Conservation (phyloP, 2,329 filamentous ascomycete genomes). For the Xylaria sp. region DNA sequence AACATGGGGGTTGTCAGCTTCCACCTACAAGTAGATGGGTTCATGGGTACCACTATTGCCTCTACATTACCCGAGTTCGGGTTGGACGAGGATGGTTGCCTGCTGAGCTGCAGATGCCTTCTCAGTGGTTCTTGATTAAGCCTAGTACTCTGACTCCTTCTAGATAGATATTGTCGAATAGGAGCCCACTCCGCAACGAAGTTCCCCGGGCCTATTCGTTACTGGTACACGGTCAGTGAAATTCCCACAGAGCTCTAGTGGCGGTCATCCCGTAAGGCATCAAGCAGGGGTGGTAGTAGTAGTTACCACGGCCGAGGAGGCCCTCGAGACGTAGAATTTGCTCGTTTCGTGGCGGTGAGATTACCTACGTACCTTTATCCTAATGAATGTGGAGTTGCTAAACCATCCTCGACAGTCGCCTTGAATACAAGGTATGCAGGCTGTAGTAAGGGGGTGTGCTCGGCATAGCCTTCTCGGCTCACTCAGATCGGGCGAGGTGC, state of each 20-base stretch:
- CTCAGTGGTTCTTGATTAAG: not conserved
- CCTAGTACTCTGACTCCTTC: constrained; percentile 1
- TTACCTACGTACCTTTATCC: constrained; percentile 1
- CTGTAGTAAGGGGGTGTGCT: constrained; percentile 3
- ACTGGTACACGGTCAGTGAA: not conserved
- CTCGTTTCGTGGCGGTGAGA: constrained; percentile 25
- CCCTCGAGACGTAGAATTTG: constrained; percentile 17
- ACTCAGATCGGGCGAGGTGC: not conserved
- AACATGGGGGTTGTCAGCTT: constrained; percentile 19
- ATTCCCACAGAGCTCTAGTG: not conserved
- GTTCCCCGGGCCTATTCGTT: not conserved
- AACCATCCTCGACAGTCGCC: not conserved
- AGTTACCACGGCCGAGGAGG: constrained; percentile 9
- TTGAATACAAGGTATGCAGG: constrained; percentile 3
- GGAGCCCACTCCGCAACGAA: constrained; percentile 1
- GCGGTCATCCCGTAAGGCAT: constrained; percentile 14
- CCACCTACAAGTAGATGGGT: constrained; percentile 11
- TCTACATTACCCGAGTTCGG: constrained; percentile 35
- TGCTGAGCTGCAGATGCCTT: not conserved
- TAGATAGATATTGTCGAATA: not conserved
- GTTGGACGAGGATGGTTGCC: constrained; percentile 35
- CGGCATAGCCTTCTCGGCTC: not conserved
- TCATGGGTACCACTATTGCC: constrained; percentile 39
- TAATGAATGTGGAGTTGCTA: constrained; percentile 2
- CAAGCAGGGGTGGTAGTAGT: constrained; percentile 15